Percentiles rank a stretch among this genome's conserved stretches.
Evolutionary conservation across 2,329 filamentous ascomycete genomes (phyloP).

Genomic region (Fusarium sp.): DNA sequence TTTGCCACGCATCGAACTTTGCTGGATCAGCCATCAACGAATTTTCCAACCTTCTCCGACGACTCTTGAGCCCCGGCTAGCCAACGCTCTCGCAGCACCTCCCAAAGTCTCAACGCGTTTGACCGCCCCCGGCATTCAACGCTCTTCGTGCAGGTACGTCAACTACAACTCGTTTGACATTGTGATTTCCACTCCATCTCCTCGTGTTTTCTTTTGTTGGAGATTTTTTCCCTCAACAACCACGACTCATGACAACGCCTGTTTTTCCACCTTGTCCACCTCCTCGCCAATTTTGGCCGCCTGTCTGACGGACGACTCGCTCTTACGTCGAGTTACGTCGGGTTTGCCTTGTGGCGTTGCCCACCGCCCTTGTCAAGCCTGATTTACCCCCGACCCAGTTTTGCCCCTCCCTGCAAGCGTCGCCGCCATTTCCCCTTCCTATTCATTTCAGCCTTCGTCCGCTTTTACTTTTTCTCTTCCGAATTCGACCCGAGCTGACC

Average conservation of each 20-base stretch:
- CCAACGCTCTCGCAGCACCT: slow-evolving; percentile 20
- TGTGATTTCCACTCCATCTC: not conserved
- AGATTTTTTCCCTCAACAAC: not conserved
- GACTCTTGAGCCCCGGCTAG: slow-evolving; percentile 15
- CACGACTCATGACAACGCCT: slow-evolving; percentile 11
- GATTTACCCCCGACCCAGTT: slow-evolving; percentile 39
- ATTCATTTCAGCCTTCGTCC: slow-evolving; percentile 22
- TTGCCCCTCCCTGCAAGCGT: slow-evolving; percentile 39
- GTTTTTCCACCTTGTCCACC: slow-evolving; percentile 9
- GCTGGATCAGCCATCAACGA: slow-evolving; percentile 13
- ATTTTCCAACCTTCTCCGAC: slow-evolving; percentile 3
- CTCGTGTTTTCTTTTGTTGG: not conserved
- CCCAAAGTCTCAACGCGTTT: slow-evolving; percentile 36
- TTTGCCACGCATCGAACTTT: slow-evolving; percentile 5
- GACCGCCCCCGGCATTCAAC: slow-evolving; percentile 38
- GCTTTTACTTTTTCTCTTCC: slow-evolving; percentile 14
- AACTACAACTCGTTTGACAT: not conserved
- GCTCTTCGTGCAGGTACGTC: slow-evolving; percentile 39
- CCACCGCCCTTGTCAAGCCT: slow-evolving; percentile 39
- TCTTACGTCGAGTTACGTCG: slow-evolving; percentile 35
- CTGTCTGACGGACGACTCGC: slow-evolving; percentile 22
- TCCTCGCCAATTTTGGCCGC: slow-evolving; percentile 9
- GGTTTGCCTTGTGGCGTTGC: slow-evolving; percentile 44
- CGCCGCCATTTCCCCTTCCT: slow-evolving; percentile 26
- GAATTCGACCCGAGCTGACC: slow-evolving; percentile 31